phyloP scores from a whole-genome alignment of 176 grass and related monocot genomes.

The Rhynchospora breviuscula region DNA sequence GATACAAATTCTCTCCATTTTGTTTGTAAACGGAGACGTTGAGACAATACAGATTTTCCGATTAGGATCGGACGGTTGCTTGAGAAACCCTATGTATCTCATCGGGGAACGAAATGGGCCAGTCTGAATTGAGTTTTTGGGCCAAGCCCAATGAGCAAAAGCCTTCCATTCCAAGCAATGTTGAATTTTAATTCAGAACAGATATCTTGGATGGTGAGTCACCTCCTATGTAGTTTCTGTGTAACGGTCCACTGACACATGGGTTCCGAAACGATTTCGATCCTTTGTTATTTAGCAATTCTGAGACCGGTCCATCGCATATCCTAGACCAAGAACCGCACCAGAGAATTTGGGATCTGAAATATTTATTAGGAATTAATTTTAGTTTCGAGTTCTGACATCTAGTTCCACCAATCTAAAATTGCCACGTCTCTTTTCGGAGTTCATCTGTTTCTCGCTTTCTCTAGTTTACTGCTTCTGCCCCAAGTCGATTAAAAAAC shows the following conservation, averaged over 20 bases:
- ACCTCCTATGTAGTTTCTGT: background rate
- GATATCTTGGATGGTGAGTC: background rate
- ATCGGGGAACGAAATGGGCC: background rate
- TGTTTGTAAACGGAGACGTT: background rate
- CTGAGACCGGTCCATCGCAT: background rate
- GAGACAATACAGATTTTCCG: background rate
- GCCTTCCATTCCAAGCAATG: background rate
- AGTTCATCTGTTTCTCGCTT: background rate
- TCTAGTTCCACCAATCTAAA: background rate
- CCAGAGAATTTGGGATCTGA: background rate
- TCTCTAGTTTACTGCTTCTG: background rate
- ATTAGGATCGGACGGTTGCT: slow-evolving; percentile 1
- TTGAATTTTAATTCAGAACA: background rate
- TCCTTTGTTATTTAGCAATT: background rate
- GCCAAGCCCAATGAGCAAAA: background rate
- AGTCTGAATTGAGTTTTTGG: background rate
- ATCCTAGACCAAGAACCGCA: background rate
- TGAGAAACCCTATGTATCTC: background rate
- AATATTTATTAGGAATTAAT: background rate
- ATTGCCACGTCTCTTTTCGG: background rate
- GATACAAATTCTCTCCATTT: background rate
- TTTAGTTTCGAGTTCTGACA: background rate
- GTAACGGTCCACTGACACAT: background rate
- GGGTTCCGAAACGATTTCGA: background rate
- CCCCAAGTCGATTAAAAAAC: background rate